Conservation (phyloP, 2,329 filamentous ascomycete genomes). For the Ilyonectria destructans region DNA sequence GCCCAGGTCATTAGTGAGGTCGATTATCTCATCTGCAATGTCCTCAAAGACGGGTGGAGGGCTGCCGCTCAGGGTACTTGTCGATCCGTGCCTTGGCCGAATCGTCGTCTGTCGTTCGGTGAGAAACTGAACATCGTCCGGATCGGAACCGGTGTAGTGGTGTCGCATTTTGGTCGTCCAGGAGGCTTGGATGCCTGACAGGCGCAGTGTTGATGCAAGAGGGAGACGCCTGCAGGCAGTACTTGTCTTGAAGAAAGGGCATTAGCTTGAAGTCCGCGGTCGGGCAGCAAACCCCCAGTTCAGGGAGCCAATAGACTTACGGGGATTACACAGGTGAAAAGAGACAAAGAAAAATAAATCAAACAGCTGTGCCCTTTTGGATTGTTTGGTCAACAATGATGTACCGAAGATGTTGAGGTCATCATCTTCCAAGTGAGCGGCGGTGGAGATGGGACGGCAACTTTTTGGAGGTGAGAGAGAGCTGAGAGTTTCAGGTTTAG, state of each 20-base stretch:
- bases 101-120: constrained; percentile 25
- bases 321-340: neutral
- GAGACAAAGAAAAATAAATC: neutral
- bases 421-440: neutral
- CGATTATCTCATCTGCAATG: constrained; percentile 50
- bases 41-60: constrained; percentile 1
- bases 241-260: neutral
- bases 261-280: neutral
- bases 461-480: constrained; percentile 12
- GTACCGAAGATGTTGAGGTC: neutral
- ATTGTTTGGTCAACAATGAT: neutral
- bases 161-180: neutral
- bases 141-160: too few relatives aligned
- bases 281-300: neutral
- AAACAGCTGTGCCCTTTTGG: too few relatives aligned
- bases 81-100: constrained; percentile 32
- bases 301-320: neutral
- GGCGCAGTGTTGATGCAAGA: neutral
- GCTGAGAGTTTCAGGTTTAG: neutral
- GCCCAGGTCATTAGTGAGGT: constrained; percentile 52
- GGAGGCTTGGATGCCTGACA: neutral
- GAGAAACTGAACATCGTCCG: constrained; percentile 39
- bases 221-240: neutral
- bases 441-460: neutral
- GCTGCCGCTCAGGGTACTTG: constrained; percentile 45